Conservation (phyloP, 108 stramenopile genomes). For the Pelagomonas calceolata region DNA sequence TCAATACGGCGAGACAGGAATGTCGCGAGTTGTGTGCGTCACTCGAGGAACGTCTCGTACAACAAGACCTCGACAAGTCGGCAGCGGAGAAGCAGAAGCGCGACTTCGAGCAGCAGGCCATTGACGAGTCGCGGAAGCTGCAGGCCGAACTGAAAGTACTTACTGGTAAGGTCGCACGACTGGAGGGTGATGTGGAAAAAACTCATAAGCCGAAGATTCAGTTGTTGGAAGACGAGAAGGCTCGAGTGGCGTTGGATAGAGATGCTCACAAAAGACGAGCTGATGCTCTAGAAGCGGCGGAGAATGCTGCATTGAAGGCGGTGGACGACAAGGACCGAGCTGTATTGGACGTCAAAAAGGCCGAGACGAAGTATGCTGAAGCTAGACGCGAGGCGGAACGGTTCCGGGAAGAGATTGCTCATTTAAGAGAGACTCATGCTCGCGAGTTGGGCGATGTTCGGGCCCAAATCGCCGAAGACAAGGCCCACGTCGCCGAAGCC, state of each 20-base stretch:
- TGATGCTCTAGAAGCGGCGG: background rate
- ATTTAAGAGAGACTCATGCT: background rate
- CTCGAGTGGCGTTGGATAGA: background rate
- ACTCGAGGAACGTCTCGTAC: background rate
- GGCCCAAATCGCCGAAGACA: constrained; percentile 16
- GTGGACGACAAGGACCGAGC: constrained; percentile 16
- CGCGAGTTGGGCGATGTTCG: constrained; percentile 4
- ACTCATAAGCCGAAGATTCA: no score
- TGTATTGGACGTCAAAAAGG: background rate
- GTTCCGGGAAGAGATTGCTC: no score
- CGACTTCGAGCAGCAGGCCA: background rate
- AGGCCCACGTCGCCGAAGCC: constrained; percentile 14
- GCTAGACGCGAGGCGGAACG: no score
- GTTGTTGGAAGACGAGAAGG: background rate
- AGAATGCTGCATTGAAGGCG: constrained; percentile 1
- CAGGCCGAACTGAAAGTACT: background rate
- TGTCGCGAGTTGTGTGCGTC: background rate
- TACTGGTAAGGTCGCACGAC: background rate
- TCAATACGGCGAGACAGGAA: background rate
- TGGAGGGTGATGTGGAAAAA: constrained; percentile 1
- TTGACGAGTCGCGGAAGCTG: background rate
- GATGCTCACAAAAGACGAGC: background rate
- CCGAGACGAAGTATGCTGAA: background rate
- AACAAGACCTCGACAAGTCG: background rate
- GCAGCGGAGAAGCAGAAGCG: background rate